Base-by-base conservation (phyloP, 805 yeast species). In the Saturnispora hagleri region DNA sequence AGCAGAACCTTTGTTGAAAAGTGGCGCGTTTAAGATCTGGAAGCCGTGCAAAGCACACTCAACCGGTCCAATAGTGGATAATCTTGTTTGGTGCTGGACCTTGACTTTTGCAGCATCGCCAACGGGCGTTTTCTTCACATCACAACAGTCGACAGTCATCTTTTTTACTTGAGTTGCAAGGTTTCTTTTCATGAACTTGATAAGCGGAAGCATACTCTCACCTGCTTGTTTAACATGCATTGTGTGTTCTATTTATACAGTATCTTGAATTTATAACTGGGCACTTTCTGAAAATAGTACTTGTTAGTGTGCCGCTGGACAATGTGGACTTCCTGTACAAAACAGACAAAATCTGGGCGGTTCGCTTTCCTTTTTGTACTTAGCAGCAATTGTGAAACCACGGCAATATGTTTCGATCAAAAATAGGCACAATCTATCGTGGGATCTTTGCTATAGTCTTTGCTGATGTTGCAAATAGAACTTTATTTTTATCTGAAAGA, bases 1-100 rank as follows among this genome's bases (percentile, higher is more conserved):
- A 1, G 97, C 98, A n/a, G 97, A 84, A 38, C 98, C 98, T 68
- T 93, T 91, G 73, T 91, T 91, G 71, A 86, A 87, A 38, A 85
- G 71, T 0, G 98, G 89, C 17, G 95, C 85, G 66, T 89, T 89
- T 57, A 91, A 75, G 52, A 91, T 69, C 55, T 84, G 86, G 68
- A 82, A 84, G 3, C 95, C 95, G 12, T 77, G 72, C 53, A 87
- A 69, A 50, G 83, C 81, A 69, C 95, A 86, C 68, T 85, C 91
- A 50, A 87, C 82, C n/a, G 90, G 87, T 17, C 93, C 91, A 57
- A 81, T 86, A 34, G 79, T 85, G 0, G 86, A 80, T 50, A 82
- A 67, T 62, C 85, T 71, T 12, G 86, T 80, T 31, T 79, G 69
- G 58, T 76, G 78, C 18, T 86, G 84, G 48, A 73, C 71, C 52